Percentiles rank a stretch among this genome's conserved stretches.
Conservation (phyloP, 257 asterid genomes). For the Perilla frutescens region DNA sequence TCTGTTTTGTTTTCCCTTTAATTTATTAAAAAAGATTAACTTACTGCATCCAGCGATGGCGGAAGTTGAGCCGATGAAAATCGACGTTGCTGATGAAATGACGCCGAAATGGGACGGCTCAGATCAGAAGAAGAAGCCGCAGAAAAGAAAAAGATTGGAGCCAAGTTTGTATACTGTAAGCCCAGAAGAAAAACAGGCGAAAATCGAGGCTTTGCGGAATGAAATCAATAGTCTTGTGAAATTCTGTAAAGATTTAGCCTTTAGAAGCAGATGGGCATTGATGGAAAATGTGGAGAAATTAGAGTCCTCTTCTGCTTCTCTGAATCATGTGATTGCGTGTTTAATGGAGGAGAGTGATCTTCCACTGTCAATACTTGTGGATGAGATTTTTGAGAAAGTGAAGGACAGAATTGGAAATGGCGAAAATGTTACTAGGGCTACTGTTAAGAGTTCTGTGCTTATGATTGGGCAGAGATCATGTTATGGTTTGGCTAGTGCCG, state of each 20-base stretch:
- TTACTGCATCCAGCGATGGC: slow-evolving; percentile 30
- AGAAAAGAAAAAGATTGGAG: slow-evolving; percentile 32
- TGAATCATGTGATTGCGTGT: slow-evolving; percentile 58
- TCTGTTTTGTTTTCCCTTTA: background rate
- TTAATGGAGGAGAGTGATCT: slow-evolving; percentile 80
- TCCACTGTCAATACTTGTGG: slow-evolving; percentile 70
- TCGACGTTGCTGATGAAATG: slow-evolving; percentile 27
- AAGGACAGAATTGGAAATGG: slow-evolving; percentile 47
- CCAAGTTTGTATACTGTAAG: background rate
- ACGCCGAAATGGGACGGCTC: slow-evolving; percentile 29
- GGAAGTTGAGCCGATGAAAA: slow-evolving; percentile 41
- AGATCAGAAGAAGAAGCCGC: slow-evolving; percentile 35
- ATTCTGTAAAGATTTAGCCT: slow-evolving; percentile 47
- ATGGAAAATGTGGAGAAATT: slow-evolving; percentile 41
- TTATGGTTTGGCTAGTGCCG: slow-evolving; percentile 63
- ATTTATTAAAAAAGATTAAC: background rate
- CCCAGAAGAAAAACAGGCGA: slow-evolving; percentile 51
- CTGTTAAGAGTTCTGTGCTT: slow-evolving; percentile 70
- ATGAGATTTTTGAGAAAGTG: slow-evolving; percentile 59
- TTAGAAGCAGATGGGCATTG: slow-evolving; percentile 36
- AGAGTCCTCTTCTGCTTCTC: slow-evolving; percentile 29
- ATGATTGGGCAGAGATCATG: slow-evolving; percentile 72
- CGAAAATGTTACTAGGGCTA: slow-evolving; percentile 54
- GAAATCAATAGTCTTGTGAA: slow-evolving; percentile 58
- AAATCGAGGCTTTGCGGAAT: slow-evolving; percentile 43